Evolutionary conservation across 352 stramenopile species (phyloP), one percentile per base, ranked within the genome.

Genomic region (Globisporangium solare): DNA sequence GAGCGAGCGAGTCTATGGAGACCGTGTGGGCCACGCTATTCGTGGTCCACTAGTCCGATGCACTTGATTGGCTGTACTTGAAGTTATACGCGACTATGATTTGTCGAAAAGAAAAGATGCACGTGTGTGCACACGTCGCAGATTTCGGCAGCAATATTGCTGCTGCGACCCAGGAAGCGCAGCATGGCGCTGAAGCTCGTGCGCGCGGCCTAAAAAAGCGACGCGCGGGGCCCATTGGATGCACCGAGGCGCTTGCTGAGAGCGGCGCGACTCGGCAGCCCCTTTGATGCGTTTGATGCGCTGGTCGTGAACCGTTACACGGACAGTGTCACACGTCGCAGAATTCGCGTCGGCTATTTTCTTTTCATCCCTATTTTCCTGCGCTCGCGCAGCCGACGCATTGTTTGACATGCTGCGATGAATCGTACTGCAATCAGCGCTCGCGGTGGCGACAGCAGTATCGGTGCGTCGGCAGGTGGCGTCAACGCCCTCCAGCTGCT

Each of bases 401-500:
- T 17, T 12, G 11, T 7, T 17, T 12, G 11, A 17, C 1, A 42
- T n/a, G 31, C 17, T 18, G 39, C 17, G 17, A 60, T 54, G 45
- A 54, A 53, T 37, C 35, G 46, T 21, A 54, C 49, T 43, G 21
- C 32, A 39, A 32, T 27, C 42, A 60, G 31, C 7, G 27, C 4
- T 18, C 45, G n/a, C 45, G 45, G 10, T 17, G 46, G 18, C 43
- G 22, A 14, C 20, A 13, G 15, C 21, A 35, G 45, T 22, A 32
- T 7, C 2, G 43, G 13, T 32, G 32, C 22, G 20, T 14, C 22
- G 6, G 31, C 54, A 11, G 52, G 42, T 24, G 27, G 21, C 14
- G 35, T 51, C 10, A 32, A 32, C 41, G 50, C 57, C 10, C 35
- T 68, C 54, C 64, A 75, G 55, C 56, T 75, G 32, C 52, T 75